Conservation (phyloP, 345 rosid species). For the Eucalyptus albens region DNA sequence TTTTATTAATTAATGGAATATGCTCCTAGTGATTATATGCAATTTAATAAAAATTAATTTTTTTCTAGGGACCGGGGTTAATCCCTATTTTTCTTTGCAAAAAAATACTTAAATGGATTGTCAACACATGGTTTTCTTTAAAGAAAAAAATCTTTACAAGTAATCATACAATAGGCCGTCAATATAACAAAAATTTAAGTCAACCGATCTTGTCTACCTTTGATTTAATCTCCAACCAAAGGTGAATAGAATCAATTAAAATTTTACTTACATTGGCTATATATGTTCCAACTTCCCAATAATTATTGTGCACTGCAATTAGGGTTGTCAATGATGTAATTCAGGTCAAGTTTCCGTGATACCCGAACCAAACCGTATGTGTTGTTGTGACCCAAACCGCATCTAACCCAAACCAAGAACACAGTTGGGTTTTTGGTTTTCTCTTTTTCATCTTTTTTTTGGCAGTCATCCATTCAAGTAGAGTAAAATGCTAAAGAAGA, state of each 20-base stretch:
- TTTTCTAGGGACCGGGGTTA: fast-evolving
- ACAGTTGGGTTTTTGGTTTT: neutral
- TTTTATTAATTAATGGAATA: neutral
- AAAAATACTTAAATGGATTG: neutral
- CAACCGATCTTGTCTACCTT: neutral
- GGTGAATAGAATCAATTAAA: neutral
- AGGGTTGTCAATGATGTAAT: neutral
- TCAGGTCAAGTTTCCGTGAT: neutral
- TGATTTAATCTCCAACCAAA: neutral
- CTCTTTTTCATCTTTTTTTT: neutral
- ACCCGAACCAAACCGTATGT: neutral
- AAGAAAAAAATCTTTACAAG: neutral
- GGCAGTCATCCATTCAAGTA: neutral
- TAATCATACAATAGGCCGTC: neutral
- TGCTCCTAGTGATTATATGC: neutral
- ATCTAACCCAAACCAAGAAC: neutral
- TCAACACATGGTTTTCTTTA: neutral
- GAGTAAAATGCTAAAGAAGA: neutral
- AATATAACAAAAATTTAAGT: neutral
- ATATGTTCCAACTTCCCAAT: neutral
- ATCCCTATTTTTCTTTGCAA: neutral
- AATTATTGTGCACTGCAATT: neutral
- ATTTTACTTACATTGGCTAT: neutral
- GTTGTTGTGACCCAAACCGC: neutral
- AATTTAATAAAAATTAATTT: neutral